A percentile compares a stretch with the other conserved stretches of the same genome.
These are phyloP conservation scores for Fusarium gaditjirri DNA, from an alignment of 2,329 filamentous ascomycete species.

Conservation along the genomic window DNA sequence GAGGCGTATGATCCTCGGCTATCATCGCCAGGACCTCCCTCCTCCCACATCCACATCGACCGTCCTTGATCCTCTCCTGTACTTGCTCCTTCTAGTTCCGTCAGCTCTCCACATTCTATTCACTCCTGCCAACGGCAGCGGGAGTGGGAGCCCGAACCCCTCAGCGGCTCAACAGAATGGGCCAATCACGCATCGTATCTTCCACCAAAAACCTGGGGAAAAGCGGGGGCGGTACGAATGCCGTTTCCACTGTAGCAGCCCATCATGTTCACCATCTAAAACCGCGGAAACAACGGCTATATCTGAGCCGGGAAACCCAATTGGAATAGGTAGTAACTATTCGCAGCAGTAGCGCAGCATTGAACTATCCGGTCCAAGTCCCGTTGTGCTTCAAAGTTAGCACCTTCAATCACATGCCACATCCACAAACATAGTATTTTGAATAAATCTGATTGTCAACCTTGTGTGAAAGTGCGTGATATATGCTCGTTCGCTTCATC, in stretches of 20 bases:
- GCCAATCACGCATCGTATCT: constrained; percentile 22
- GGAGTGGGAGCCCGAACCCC: constrained; percentile 25
- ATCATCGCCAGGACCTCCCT: constrained; percentile 29
- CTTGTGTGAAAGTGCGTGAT: neutral
- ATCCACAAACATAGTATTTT: neutral
- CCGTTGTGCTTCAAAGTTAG: neutral
- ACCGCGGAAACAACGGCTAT: constrained; percentile 18
- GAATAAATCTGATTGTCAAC: neutral
- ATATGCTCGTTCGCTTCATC: neutral
- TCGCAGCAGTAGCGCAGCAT: neutral
- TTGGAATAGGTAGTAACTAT: neutral
- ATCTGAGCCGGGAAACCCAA: neutral
- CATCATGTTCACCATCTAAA: neutral
- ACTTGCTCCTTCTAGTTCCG: constrained; percentile 20
- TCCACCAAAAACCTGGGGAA: constrained; percentile 40
- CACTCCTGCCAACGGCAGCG: constrained; percentile 6
- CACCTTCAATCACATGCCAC: neutral
- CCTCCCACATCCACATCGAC: neutral
- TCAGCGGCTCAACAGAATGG: constrained; percentile 13
- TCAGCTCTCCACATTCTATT: constrained; percentile 21
- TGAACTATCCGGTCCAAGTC: neutral
- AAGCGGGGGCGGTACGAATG: constrained; percentile 36
- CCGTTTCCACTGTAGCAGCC: neutral
- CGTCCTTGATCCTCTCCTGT: constrained; percentile 8
- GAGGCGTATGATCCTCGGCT: constrained; percentile 34